Evolutionary conservation across 805 yeast genomes (phyloP).

Genomic region (Lipomyces sp.): DNA sequence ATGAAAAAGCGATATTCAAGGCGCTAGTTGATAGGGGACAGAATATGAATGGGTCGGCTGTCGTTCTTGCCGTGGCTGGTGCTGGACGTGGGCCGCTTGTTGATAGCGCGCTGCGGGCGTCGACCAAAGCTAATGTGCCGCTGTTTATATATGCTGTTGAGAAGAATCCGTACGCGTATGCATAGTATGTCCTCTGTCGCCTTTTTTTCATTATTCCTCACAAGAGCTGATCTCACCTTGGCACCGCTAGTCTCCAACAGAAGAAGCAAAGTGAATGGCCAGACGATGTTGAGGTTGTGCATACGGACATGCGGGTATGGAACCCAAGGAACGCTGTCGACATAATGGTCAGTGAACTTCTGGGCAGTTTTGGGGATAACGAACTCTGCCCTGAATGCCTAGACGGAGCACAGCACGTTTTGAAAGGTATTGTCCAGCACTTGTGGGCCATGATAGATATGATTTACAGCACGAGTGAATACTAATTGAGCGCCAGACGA

Average conservation of each 20-base stretch:
- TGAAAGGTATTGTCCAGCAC: constrained; percentile 37
- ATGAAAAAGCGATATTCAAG: constrained; percentile 58
- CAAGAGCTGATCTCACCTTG: background rate
- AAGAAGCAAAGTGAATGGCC: constrained; percentile 56
- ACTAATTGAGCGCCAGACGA: constrained; percentile 13
- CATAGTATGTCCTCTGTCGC: constrained; percentile 11
- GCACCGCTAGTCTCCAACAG: constrained; percentile 44
- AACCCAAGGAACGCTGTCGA: constrained; percentile 43
- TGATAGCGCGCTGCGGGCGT: constrained; percentile 48
- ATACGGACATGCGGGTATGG: constrained; percentile 60
- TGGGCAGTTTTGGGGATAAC: constrained; percentile 92
- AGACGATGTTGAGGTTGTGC: constrained; percentile 48
- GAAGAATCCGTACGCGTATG: constrained; percentile 61
- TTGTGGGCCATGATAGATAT: constrained; percentile 47
- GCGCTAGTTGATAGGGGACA: constrained; percentile 42
- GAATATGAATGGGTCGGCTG: background rate
- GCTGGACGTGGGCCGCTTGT: constrained; percentile 88
- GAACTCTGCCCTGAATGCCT: constrained; percentile 85
- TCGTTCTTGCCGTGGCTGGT: constrained; percentile 67
- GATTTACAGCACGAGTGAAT: constrained; percentile 36
- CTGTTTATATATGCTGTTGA: constrained; percentile 59
- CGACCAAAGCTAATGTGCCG: constrained; percentile 33
- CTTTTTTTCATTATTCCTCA: no score
- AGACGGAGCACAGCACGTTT: constrained; percentile 41
- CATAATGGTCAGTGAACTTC: constrained; percentile 70